Conservation (phyloP, 768 basidiomycete genomes). For the Tulasnella sp. region DNA sequence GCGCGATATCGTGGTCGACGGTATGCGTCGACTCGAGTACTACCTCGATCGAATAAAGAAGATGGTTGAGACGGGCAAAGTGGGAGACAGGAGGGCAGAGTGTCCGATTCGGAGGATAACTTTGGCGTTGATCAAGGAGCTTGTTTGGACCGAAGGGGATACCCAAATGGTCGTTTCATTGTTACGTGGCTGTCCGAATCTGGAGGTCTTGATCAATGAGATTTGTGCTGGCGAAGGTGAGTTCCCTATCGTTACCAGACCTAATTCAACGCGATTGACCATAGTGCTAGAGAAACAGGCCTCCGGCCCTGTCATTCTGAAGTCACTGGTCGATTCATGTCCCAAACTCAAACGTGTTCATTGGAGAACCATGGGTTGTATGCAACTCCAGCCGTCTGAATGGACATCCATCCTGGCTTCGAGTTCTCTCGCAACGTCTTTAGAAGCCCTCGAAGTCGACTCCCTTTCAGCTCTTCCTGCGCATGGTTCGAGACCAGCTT, state of each 20-base stretch:
- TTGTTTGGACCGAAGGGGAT: background rate
- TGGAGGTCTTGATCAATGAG: background rate
- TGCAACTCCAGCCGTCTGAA: background rate
- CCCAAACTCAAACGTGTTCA: background rate
- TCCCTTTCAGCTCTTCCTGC: background rate
- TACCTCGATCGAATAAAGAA: background rate
- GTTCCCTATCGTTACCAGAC: background rate
- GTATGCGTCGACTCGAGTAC: background rate
- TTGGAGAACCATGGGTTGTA: background rate
- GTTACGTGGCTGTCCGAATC: background rate
- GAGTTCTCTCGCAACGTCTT: background rate
- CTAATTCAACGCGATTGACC: background rate
- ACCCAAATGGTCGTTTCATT: background rate
- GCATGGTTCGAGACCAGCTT: background rate
- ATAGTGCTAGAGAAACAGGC: background rate
- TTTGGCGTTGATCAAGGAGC: background rate
- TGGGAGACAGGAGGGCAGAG: background rate
- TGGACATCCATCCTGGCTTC: background rate
- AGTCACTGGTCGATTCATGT: background rate
- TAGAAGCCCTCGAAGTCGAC: conserved; percentile 1
- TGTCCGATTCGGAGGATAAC: background rate
- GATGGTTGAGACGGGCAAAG: background rate
- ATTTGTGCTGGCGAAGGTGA: background rate
- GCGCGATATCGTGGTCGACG: background rate
- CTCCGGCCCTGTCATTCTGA: background rate